Evolutionary conservation across 2,329 filamentous ascomycete genomes (phyloP).

Genomic region (Aureobasidium sp.): DNA sequence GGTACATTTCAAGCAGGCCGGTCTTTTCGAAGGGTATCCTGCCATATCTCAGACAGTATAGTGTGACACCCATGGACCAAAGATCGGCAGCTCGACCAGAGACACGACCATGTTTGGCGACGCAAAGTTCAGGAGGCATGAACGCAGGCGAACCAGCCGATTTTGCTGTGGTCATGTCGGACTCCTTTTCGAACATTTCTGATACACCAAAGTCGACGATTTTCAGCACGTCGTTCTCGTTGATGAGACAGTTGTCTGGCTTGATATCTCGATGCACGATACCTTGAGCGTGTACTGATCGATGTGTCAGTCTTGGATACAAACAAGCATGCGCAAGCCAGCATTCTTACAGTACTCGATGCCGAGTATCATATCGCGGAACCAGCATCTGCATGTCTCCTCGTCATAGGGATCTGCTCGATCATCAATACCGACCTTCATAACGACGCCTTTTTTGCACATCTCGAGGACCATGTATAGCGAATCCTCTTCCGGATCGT

Average conservation of each 20-base stretch:
- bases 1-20: constrained; percentile 78
- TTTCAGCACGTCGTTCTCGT: constrained; percentile 87
- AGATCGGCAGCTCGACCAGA: constrained; percentile 88
- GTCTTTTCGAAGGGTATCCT: constrained; percentile 76
- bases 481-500: constrained; percentile 91
- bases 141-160: constrained; percentile 93
- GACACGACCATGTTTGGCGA: constrained; percentile 76
- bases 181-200: constrained; percentile 90
- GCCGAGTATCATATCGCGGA: constrained; percentile 86
- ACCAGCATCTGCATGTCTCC: constrained; percentile 82
- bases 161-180: constrained; percentile 84
- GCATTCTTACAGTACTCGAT: constrained; percentile 77
- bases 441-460: constrained; percentile 96
- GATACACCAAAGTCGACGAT: constrained; percentile 99
- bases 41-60: constrained; percentile 89
- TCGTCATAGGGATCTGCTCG: constrained; percentile 72
- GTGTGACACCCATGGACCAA: constrained; percentile 95
- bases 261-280: constrained; percentile 97
- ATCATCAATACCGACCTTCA: constrained; percentile 89
- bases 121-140: constrained; percentile 85
- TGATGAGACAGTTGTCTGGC: constrained; percentile 89
- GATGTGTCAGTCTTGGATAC: not conserved
- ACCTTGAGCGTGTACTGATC: constrained; percentile 77
- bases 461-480: constrained; percentile 98
- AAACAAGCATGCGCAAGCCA: not conserved